Percentiles rank a stretch among this genome's conserved stretches.
Conservation (phyloP, 108 stramenopile genomes). For the Cyclostephanos tholiformis region DNA sequence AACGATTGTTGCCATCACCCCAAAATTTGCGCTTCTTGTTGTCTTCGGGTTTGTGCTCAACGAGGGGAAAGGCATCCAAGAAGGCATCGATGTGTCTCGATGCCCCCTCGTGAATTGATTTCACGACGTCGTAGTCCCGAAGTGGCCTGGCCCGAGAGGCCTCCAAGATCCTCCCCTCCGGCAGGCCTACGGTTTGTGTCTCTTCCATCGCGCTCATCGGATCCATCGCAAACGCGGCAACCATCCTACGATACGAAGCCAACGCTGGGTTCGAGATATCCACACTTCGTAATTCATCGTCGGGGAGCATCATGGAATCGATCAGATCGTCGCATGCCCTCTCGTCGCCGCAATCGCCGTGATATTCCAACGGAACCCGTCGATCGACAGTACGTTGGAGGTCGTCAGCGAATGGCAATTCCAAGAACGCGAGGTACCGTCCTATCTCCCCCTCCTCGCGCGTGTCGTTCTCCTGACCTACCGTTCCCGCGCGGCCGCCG, state of each 20-base stretch:
- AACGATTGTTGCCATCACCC: conserved; percentile 37
- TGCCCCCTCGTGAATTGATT: conserved; percentile 22
- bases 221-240: conserved; percentile 44
- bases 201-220: conserved; percentile 25
- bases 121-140: conserved; percentile 36
- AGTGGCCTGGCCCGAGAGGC: conserved; percentile 29
- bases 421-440: conserved; percentile 60
- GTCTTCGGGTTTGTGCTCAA: conserved; percentile 25
- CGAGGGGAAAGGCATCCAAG: conserved; percentile 33
- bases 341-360: conserved; percentile 27
- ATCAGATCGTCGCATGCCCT: conserved; percentile 70
- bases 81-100: conserved; percentile 33
- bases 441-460: conserved; percentile 6
- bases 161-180: conserved; percentile 33
- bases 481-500: background rate
- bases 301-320: conserved; percentile 71
- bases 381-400: conserved; percentile 41
- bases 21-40: conserved; percentile 47
- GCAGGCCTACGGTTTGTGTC: conserved; percentile 17
- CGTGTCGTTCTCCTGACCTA: background rate
- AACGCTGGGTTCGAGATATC: conserved; percentile 59
- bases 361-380: conserved; percentile 17
- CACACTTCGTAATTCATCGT: conserved; percentile 52
- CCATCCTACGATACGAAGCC: conserved; percentile 36
- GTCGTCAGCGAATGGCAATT: conserved; percentile 83